These are phyloP conservation scores for Nemania sp. DNA, from an alignment of 2,329 filamentous ascomycete species.

Conservation along the genomic window DNA sequence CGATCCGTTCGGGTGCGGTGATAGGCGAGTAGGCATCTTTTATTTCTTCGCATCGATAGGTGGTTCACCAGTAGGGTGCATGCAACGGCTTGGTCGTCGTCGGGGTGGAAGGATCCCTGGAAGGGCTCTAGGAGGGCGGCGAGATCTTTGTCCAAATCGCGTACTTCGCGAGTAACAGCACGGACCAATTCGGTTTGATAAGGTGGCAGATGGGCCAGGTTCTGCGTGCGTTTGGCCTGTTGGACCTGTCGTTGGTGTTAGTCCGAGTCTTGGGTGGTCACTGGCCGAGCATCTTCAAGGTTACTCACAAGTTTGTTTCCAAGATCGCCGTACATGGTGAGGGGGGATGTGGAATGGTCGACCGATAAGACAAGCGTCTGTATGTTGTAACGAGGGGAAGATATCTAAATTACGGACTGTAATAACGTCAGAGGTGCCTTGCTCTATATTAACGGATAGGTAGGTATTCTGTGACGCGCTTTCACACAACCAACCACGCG, in stretches of 20 bases:
- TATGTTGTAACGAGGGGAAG: not conserved
- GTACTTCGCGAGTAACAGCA: slow-evolving; percentile 87
- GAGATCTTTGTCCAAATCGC: slow-evolving; percentile 91
- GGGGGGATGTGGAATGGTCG: not conserved
- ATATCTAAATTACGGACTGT: not conserved
- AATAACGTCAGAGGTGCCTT: not conserved
- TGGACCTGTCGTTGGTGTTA: slow-evolving; percentile 72
- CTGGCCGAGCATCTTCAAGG: slow-evolving; percentile 10
- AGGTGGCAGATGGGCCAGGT: slow-evolving; percentile 84
- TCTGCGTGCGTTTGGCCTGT: slow-evolving; percentile 94
- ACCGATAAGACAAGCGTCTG: not conserved
- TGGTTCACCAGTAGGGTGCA: slow-evolving; percentile 94
- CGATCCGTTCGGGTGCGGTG: slow-evolving; percentile 91
- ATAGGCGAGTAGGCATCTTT: slow-evolving; percentile 93
- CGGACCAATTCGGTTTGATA: slow-evolving; percentile 95
- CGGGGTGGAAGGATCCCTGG: slow-evolving; percentile 85
- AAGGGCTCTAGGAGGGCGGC: slow-evolving; percentile 83
- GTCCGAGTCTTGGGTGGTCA: slow-evolving; percentile 16
- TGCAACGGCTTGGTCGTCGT: slow-evolving; percentile 83
- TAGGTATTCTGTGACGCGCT: slow-evolving; percentile 11
- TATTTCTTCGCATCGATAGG: slow-evolving; percentile 94
- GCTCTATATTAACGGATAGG: not conserved
- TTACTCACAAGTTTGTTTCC: slow-evolving; percentile 82
- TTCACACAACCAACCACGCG: not conserved
- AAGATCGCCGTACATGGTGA: slow-evolving; percentile 84